Evolutionary conservation across 2,329 filamentous ascomycete genomes (phyloP).

Genomic region (Graphilbum fragrans): DNA sequence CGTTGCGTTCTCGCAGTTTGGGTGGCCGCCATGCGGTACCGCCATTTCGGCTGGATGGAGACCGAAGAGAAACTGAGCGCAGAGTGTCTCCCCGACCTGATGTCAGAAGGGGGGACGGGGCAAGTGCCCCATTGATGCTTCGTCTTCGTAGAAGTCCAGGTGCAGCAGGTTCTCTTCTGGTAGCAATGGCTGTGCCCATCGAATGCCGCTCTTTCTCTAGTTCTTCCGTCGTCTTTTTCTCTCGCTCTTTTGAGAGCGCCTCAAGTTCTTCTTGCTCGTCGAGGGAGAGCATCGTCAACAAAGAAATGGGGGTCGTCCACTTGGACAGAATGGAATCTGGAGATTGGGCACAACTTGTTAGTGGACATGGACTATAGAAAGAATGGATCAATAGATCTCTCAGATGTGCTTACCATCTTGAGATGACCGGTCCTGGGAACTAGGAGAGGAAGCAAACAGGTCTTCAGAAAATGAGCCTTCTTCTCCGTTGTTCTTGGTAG

Average conservation of each 20-base stretch:
- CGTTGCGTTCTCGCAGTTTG: background rate
- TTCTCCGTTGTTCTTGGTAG: background rate
- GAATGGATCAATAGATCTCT: background rate
- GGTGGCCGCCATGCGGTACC: background rate
- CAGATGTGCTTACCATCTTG: slow-evolving; percentile 5
- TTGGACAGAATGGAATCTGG: slow-evolving; percentile 32
- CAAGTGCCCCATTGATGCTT: background rate
- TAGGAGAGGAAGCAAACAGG: slow-evolving; percentile 4
- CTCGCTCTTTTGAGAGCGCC: background rate
- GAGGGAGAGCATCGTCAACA: slow-evolving; percentile 9
- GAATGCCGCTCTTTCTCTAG: too few relatives aligned
- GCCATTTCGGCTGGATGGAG: background rate
- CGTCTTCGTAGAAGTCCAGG: background rate
- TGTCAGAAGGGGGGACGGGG: background rate
- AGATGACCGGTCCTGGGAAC: slow-evolving; percentile 7
- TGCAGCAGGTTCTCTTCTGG: background rate
- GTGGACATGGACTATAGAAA: background rate
- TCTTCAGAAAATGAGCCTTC: background rate
- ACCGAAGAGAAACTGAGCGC: background rate
- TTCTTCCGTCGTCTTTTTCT: background rate
- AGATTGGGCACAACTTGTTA: background rate
- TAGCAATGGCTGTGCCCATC: background rate
- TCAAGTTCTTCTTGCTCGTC: slow-evolving; percentile 5
- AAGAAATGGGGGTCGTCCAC: slow-evolving; percentile 19
- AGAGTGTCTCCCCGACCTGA: background rate